These are phyloP conservation scores for Aeschynomene evenia DNA, from an alignment of 306 rosid species.

Conservation along the genomic window DNA sequence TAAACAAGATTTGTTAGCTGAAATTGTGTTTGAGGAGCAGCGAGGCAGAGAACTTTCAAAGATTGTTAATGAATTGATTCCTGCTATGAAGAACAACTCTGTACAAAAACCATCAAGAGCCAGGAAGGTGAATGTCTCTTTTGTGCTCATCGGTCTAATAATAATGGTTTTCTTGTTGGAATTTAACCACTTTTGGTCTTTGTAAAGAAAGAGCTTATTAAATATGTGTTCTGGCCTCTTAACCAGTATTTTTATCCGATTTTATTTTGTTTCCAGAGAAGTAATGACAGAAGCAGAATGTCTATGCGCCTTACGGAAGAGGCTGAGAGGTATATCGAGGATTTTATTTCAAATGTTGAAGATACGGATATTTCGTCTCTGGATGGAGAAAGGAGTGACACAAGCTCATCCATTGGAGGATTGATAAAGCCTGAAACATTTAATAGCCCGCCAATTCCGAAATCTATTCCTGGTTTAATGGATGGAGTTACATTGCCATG, in stretches of 20 bases:
- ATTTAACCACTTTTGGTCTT: neutral
- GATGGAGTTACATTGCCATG: conserved; percentile 87
- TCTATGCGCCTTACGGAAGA: conserved; percentile 79
- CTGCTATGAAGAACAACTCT: conserved; percentile 48
- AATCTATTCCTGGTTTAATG: conserved; percentile 61
- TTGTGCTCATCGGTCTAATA: conserved; percentile 9
- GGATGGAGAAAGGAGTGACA: conserved; percentile 95
- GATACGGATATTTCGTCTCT: conserved; percentile 93
- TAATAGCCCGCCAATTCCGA: conserved; percentile 44
- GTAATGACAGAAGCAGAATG: conserved; percentile 72
- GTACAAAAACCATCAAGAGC: conserved; percentile 48
- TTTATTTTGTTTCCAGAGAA: conserved; percentile 54
- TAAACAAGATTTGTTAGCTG: conserved; percentile 74
- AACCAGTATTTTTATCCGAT: neutral
- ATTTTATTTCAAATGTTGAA: conserved; percentile 92
- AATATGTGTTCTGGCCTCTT: conserved; percentile 19
- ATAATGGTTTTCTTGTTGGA: conserved; percentile 15
- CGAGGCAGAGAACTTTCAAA: conserved; percentile 72
- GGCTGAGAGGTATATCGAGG: conserved; percentile 90
- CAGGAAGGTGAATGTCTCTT: conserved; percentile 59
- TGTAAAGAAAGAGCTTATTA: conserved; percentile 8
- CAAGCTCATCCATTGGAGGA: conserved; percentile 88
- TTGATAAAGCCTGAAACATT: conserved; percentile 50
- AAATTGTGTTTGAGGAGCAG: conserved; percentile 77
- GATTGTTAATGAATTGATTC: conserved; percentile 63